These are phyloP conservation scores for Paxillus rubicundulus DNA, from an alignment of 768 basidiomycete genomes.

Conservation along the genomic window DNA sequence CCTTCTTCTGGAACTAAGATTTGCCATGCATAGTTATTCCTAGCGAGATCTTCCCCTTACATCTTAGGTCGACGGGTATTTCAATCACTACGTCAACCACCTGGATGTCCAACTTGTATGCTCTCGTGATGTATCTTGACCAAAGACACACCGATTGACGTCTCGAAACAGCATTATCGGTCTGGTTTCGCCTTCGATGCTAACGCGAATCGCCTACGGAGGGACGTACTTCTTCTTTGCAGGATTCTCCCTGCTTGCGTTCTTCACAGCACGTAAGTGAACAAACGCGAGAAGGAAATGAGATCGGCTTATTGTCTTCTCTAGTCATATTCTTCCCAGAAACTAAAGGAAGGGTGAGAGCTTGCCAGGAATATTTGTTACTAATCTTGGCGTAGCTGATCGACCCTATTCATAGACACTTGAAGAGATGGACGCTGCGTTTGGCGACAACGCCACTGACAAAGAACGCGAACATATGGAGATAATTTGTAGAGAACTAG, in stretches of 20 bases:
- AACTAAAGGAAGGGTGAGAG: slow-evolving; percentile 33
- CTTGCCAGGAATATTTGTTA: neutral
- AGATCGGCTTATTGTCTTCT: neutral
- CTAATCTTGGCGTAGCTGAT: neutral
- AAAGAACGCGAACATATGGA: slow-evolving; percentile 27
- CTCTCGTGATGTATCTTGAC: neutral
- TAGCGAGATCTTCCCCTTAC: slow-evolving; percentile 41
- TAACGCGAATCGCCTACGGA: slow-evolving; percentile 18
- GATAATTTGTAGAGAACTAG: slow-evolving; percentile 27
- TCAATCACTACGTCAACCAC: slow-evolving; percentile 41
- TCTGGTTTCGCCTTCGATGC: slow-evolving; percentile 28
- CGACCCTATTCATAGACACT: slow-evolving; percentile 21
- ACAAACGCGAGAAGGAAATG: too few species aligned
- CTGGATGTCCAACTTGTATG: slow-evolving; percentile 41
- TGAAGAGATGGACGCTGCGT: slow-evolving; percentile 33
- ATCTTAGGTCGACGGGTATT: slow-evolving; percentile 40
- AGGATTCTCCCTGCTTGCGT: slow-evolving; percentile 25
- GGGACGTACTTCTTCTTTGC: slow-evolving; percentile 30
- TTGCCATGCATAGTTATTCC: slow-evolving; percentile 35
- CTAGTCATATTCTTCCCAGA: slow-evolving; percentile 30
- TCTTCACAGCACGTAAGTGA: slow-evolving; percentile 28
- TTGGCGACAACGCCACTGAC: slow-evolving; percentile 29
- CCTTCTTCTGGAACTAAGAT: neutral
- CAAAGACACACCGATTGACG: neutral
- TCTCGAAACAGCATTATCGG: slow-evolving; percentile 23